A percentile compares a stretch with the other conserved stretches of the same genome.
phyloP scores from a whole-genome alignment of 148 eudicot species.

The Chenopodium formosanum region DNA sequence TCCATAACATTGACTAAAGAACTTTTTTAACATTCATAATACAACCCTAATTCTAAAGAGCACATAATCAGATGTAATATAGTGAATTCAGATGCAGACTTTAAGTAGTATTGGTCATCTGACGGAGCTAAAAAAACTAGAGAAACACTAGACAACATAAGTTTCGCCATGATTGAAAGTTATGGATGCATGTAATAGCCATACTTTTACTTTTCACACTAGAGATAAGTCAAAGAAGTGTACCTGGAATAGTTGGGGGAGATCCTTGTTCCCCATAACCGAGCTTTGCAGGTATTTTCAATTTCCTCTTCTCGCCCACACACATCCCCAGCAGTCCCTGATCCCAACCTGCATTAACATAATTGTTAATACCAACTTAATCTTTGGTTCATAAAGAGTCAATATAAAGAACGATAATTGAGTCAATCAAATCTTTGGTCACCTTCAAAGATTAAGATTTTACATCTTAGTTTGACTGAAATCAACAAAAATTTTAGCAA shows the following conservation, averaged over 20 bases:
- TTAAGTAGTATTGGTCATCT: too few species aligned
- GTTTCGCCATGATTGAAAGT: background rate
- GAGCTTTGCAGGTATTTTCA: slow-evolving; percentile 85
- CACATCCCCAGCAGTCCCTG: slow-evolving; percentile 97
- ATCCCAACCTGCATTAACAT: slow-evolving; percentile 81
- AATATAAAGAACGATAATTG: background rate
- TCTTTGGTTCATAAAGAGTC: background rate
- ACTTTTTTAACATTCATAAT: background rate
- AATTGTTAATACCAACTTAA: slow-evolving; percentile 7
- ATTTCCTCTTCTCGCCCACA: slow-evolving; percentile 92
- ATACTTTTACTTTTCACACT: too few species aligned
- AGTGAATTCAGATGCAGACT: too few species aligned
- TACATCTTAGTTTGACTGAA: background rate
- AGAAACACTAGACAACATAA: background rate
- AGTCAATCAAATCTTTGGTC: background rate
- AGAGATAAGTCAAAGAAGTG: background rate
- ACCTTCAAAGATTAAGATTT: background rate
- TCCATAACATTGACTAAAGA: background rate
- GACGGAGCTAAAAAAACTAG: background rate
- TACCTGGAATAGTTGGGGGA: slow-evolving; percentile 96
- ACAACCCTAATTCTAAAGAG: background rate
- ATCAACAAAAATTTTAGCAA: background rate
- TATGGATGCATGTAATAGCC: background rate
- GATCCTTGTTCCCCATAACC: slow-evolving; percentile 91
- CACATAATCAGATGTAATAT: background rate